These are phyloP conservation scores for Microthyrium microscopicum DNA, from an alignment of 2,329 filamentous ascomycete species.

Conservation along the genomic window DNA sequence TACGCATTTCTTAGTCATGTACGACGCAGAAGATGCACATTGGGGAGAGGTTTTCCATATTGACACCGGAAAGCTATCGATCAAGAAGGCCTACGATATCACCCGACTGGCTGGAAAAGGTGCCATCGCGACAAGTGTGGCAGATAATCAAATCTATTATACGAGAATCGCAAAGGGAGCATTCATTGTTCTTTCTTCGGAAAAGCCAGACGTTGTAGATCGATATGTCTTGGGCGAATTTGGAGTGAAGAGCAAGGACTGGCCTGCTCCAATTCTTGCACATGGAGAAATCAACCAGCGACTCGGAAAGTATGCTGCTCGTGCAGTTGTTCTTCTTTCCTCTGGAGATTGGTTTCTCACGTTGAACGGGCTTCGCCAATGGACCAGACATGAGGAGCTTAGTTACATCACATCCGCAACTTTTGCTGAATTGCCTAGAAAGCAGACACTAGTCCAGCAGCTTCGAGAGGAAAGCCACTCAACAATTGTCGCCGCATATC, in stretches of 20 bases:
- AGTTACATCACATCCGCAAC: conserved; percentile 63
- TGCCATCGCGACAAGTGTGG: conserved; percentile 62
- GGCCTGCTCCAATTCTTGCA: conserved; percentile 40
- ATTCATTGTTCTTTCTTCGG: conserved; percentile 56
- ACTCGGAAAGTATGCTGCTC: conserved; percentile 49
- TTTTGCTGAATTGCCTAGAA: conserved; percentile 61
- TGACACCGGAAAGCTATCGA: conserved; percentile 48
- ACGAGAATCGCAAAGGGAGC: conserved; percentile 65
- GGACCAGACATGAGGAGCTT: conserved; percentile 69
- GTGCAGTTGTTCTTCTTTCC: conserved; percentile 51
- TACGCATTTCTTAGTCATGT: conserved; percentile 76
- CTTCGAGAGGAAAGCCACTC: conserved; percentile 76
- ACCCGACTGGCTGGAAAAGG: conserved; percentile 54
- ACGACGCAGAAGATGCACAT: conserved; percentile 50
- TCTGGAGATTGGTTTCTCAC: conserved; percentile 67
- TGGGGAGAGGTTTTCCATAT: conserved; percentile 80
- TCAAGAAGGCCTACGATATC: conserved; percentile 66
- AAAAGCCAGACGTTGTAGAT: conserved; percentile 58
- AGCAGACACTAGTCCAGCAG: conserved; percentile 59
- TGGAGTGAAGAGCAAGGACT: conserved; percentile 11
- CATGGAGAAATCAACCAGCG: conserved; percentile 72
- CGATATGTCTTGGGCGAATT: conserved; percentile 47
- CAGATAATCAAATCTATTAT: conserved; percentile 74
- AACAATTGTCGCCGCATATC: conserved; percentile 64
- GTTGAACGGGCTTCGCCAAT: conserved; percentile 63